These are phyloP conservation scores for Carex scoparia DNA, from an alignment of 176 grass and related monocot species.

Conservation along the genomic window DNA sequence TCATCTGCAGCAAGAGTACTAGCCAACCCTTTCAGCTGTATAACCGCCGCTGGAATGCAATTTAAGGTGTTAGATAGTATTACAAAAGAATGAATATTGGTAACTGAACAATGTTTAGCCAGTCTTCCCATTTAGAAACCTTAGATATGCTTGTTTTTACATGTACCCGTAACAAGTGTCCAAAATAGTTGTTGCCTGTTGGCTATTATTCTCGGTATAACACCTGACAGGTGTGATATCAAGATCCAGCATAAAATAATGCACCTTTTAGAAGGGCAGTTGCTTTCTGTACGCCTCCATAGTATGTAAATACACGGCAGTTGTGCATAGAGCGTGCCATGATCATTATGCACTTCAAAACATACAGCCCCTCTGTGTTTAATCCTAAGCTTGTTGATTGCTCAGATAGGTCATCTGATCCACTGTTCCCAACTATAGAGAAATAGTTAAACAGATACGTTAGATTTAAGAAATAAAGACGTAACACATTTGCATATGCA, in stretches of 20 bases:
- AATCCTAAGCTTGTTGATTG: slow-evolving; percentile 41
- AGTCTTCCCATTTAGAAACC: slow-evolving; percentile 23
- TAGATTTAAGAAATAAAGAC: slow-evolving; percentile 6
- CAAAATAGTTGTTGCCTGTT: not conserved
- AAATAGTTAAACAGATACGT: slow-evolving; percentile 25
- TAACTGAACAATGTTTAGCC: slow-evolving; percentile 23
- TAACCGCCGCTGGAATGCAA: slow-evolving; percentile 71
- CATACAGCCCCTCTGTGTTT: slow-evolving; percentile 49
- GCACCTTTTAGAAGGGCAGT: slow-evolving; percentile 84
- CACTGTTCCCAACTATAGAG: slow-evolving; percentile 45
- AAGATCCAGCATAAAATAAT: slow-evolving; percentile 13
- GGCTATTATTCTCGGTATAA: not conserved
- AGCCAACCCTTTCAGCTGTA: slow-evolving; percentile 59
- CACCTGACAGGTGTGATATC: not conserved
- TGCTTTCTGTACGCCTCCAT: slow-evolving; percentile 84
- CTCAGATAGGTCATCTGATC: slow-evolving; percentile 50
- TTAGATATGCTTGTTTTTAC: not conserved
- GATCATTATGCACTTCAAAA: slow-evolving; percentile 74
- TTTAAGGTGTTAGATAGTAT: not conserved
- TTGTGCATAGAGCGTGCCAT: slow-evolving; percentile 79
- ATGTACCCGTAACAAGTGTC: not conserved
- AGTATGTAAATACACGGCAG: slow-evolving; percentile 93
- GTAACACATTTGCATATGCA: not conserved
- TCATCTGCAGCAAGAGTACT: slow-evolving; percentile 60
- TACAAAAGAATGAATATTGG: not conserved